These are phyloP conservation scores for Verbena officinalis DNA, from an alignment of 257 asterid genomes.

Conservation along the genomic window DNA sequence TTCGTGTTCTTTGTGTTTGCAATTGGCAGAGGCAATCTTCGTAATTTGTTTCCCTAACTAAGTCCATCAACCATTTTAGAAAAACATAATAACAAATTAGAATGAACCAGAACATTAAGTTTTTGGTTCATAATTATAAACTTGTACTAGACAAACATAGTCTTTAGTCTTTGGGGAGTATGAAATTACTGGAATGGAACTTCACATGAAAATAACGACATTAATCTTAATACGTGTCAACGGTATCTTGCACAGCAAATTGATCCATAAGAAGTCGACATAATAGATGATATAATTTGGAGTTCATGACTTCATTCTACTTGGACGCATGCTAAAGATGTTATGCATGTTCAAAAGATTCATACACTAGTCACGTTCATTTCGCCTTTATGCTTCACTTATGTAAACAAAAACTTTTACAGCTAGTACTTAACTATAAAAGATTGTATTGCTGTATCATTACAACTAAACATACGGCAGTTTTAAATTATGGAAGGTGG, in stretches of 20 bases:
- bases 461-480: slow-evolving; percentile 3
- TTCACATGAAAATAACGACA: slow-evolving; percentile 35
- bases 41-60: background rate
- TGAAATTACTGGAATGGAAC: background rate
- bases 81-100: background rate
- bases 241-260: slow-evolving; percentile 25
- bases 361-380: slow-evolving; percentile 34
- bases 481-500: background rate
- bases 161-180: background rate
- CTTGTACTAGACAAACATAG: background rate
- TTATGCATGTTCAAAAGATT: slow-evolving; percentile 34
- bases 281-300: slow-evolving; percentile 33
- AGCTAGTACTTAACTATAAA: slow-evolving; percentile 28
- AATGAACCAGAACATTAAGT: background rate
- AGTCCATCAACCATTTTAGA: background rate
- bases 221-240: slow-evolving; percentile 37
- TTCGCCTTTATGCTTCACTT: slow-evolving; percentile 24
- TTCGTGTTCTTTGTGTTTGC: background rate
- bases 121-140: background rate
- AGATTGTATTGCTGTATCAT: slow-evolving; percentile 1
- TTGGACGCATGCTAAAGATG: slow-evolving; percentile 39
- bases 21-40: background rate
- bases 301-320: slow-evolving; percentile 31
- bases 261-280: slow-evolving; percentile 32
- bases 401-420: slow-evolving; percentile 26